Conservation (phyloP, 139 green algal genomes). For the Chlamydomonas eustigma region DNA sequence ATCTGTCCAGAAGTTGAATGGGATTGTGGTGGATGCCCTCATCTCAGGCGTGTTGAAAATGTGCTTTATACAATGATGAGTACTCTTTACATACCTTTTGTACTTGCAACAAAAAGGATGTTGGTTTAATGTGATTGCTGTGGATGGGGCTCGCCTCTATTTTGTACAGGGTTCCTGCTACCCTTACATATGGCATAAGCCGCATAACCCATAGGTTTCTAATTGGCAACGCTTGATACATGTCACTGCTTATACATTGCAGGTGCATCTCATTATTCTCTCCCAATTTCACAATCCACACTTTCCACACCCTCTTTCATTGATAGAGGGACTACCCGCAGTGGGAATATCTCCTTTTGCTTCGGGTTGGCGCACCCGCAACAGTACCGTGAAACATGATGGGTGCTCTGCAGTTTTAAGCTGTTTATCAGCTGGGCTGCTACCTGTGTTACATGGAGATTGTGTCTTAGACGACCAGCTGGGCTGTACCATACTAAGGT, state of each 20-base stretch:
- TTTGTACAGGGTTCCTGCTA: too few species aligned
- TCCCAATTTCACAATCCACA: neutral
- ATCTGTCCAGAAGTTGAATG: slow-evolving; percentile 54
- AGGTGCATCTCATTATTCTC: neutral
- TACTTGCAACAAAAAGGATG: too few species aligned
- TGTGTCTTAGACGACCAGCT: slow-evolving; percentile 40
- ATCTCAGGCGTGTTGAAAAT: slow-evolving; percentile 15
- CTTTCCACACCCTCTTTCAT: too few species aligned
- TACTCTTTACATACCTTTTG: too few species aligned
- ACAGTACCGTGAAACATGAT: slow-evolving; percentile 9
- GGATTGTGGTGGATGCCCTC: slow-evolving; percentile 33
- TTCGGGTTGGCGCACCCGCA: slow-evolving; percentile 7
- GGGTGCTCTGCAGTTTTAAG: slow-evolving; percentile 6
- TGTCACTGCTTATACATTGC: too few species aligned
- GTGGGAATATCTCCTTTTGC: slow-evolving; percentile 52
- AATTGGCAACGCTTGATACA: too few species aligned
- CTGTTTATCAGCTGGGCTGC: slow-evolving; percentile 34
- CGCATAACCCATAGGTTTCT: too few species aligned
- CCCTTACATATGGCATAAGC: too few species aligned
- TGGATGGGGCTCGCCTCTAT: too few species aligned
- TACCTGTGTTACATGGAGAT: slow-evolving; percentile 72
- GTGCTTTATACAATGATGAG: neutral
- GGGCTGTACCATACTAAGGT: slow-evolving; percentile 52
- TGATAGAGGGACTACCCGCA: slow-evolving; percentile 29
- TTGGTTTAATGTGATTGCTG: too few species aligned